phyloP scores from a whole-genome alignment of 176 grass and related monocot genomes.

The Alopecurus myosuroides region DNA sequence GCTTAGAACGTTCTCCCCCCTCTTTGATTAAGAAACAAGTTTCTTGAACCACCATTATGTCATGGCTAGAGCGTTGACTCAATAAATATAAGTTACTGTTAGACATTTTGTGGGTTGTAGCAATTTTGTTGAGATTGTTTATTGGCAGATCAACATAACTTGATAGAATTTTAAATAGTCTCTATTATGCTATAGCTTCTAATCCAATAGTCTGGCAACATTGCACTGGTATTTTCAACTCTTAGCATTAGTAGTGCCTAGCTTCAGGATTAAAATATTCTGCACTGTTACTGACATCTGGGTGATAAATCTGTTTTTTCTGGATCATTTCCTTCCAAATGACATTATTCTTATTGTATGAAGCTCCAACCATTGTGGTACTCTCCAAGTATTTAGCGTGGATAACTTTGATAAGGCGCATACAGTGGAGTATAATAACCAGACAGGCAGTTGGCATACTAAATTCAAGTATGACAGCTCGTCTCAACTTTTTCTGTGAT shows the following conservation, averaged over 20 bases:
- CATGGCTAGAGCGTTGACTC: no score
- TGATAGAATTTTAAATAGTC: neutral
- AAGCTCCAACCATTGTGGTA: constrained; percentile 47
- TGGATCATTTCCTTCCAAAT: neutral
- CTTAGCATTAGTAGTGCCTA: neutral
- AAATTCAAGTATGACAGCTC: constrained; percentile 40
- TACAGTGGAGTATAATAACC: constrained; percentile 29
- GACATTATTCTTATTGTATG: neutral
- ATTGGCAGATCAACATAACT: neutral
- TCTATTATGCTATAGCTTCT: neutral
- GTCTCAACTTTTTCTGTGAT: neutral
- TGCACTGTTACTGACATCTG: neutral
- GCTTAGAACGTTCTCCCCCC: neutral
- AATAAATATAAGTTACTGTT: neutral
- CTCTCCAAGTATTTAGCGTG: constrained; percentile 30
- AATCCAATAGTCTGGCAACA: neutral
- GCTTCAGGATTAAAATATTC: neutral
- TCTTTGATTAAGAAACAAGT: no score
- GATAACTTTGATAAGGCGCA: constrained; percentile 30
- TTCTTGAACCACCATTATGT: no score
- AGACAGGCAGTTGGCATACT: constrained; percentile 36
- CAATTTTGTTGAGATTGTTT: neutral
- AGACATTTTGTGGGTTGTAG: neutral
- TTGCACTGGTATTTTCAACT: neutral
- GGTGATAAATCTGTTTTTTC: neutral